A percentile compares a stretch with the other conserved stretches of the same genome.
Evolutionary conservation across 371 early-diverging fungal genomes (phyloP).

Genomic region (Basidiobolus meristosporus): DNA sequence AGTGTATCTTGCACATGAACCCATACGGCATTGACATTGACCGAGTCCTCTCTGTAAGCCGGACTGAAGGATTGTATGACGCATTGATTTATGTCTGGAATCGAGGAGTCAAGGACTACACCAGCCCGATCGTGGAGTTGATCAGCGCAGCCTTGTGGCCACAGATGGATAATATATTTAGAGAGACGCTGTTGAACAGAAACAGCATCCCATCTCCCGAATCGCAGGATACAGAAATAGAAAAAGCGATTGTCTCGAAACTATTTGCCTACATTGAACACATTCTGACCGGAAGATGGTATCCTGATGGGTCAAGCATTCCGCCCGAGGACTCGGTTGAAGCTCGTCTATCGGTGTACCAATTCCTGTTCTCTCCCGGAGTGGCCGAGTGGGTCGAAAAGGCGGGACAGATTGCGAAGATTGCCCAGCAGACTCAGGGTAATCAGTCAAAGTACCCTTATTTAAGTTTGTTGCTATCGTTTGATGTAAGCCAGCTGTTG

Average conservation of each 20-base stretch:
- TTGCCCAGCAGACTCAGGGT: constrained; percentile 13
- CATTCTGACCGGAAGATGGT: constrained; percentile 37
- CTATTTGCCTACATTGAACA: constrained; percentile 52
- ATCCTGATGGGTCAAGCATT: background rate
- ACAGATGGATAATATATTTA: background rate
- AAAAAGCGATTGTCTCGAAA: constrained; percentile 26
- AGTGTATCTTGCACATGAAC: constrained; percentile 55
- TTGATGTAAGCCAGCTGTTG: constrained; percentile 44
- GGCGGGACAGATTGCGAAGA: too few species aligned
- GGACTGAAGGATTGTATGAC: constrained; percentile 36
- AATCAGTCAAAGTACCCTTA: constrained; percentile 58
- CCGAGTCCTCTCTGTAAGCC: constrained; percentile 41
- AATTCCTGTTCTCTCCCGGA: background rate
- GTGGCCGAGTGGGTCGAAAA: background rate
- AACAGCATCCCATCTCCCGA: constrained; percentile 4
- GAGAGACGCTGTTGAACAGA: constrained; percentile 1
- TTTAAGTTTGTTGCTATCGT: constrained; percentile 34
- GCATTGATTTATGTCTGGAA: constrained; percentile 68
- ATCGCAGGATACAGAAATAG: constrained; percentile 8
- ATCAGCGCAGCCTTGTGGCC: constrained; percentile 11
- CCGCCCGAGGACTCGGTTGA: background rate
- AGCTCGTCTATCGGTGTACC: background rate
- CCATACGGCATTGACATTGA: constrained; percentile 55
- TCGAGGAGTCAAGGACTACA: constrained; percentile 50
- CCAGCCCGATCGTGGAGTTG: constrained; percentile 58